Evolutionary conservation across 208 protist species (phyloP), one percentile per base, ranked within the genome.

Genomic region (Trypanosoma scelopori): DNA sequence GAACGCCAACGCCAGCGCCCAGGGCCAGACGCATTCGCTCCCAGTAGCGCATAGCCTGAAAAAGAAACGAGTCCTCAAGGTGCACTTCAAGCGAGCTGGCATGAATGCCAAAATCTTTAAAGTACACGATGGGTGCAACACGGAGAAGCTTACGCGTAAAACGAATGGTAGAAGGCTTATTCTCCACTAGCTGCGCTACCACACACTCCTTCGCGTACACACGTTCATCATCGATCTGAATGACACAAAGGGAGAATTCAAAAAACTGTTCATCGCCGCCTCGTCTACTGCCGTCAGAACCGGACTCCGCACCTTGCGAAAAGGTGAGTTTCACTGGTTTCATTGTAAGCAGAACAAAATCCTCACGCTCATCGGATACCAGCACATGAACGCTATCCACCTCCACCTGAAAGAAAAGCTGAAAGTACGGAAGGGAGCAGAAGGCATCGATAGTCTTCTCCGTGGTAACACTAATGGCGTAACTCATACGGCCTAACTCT

Each of bases 201-300:
- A 91, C 84, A 25, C 75, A 69, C 59, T 93, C 55, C 69, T 89
- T 89, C 27, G 84, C 79, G n/a, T 23, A 41, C 4, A 46, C 0
- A 5, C 87, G 81, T 61, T 89, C 87, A 55, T 93, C 84, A 70
- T 93, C 87, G 11, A 93, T 61, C 63, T 93, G 87, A 15, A 90
- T 62, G 15, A 62, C 73, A 25, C 53, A 43, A 16, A 89, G 42
- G 37, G 67, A 71, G 37, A 87, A 53, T 20, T 85, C 71, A 51
- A 93, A 64, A 1, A 49, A 57, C 61, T 93, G 82, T 18, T 76
- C 76, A 55, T 87, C 86, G 2, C 69, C 73, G 32, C 43, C 22
- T 9, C 65, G 32, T 37, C 32, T 37, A 37, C 32, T 9, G 9
- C 9, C 32, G 5, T 37, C 65, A 47, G 18, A 16, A 12, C 52